Evolutionary conservation across 768 basidiomycete genomes (phyloP).

Genomic region (Mrakia hoshinonis): DNA sequence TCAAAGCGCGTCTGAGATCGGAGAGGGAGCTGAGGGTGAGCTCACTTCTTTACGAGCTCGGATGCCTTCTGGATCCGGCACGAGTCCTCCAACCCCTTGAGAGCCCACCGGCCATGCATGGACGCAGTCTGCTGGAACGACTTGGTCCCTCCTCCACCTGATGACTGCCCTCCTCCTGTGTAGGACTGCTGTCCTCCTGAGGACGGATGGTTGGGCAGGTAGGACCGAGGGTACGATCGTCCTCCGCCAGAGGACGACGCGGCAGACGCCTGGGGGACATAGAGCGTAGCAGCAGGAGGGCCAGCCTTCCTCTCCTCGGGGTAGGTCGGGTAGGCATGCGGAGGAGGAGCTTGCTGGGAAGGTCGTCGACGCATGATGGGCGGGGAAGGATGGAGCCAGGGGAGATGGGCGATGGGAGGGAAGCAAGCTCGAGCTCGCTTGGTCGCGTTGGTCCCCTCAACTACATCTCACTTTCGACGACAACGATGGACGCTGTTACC

Average conservation of each 20-base stretch:
- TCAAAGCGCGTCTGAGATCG: not conserved
- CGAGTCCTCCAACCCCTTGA: conserved; percentile 36
- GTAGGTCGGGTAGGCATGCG: not conserved
- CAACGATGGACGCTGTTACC: not conserved
- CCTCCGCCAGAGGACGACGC: not conserved
- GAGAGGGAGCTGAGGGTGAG: not conserved
- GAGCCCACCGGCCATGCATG: conserved; percentile 8
- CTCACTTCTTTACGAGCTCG: conserved; percentile 38
- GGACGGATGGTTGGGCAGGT: conserved; percentile 3
- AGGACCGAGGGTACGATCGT: not conserved
- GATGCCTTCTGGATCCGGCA: conserved; percentile 34
- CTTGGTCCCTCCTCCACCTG: not conserved
- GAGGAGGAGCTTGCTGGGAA: conserved; percentile 13
- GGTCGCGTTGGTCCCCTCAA: not conserved
- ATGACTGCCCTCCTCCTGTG: not conserved
- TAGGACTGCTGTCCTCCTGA: conserved; percentile 5
- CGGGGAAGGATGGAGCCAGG: not conserved
- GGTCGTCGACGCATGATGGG: conserved; percentile 14
- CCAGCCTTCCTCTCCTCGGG: not conserved
- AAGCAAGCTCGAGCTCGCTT: not conserved
- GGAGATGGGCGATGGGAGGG: not conserved
- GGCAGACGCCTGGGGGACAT: not conserved
- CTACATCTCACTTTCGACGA: not conserved
- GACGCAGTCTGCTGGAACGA: conserved; percentile 6
- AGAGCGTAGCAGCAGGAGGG: not conserved